Conservation (phyloP, 2,329 filamentous ascomycete genomes). For the Epichloe brachyelytri region DNA sequence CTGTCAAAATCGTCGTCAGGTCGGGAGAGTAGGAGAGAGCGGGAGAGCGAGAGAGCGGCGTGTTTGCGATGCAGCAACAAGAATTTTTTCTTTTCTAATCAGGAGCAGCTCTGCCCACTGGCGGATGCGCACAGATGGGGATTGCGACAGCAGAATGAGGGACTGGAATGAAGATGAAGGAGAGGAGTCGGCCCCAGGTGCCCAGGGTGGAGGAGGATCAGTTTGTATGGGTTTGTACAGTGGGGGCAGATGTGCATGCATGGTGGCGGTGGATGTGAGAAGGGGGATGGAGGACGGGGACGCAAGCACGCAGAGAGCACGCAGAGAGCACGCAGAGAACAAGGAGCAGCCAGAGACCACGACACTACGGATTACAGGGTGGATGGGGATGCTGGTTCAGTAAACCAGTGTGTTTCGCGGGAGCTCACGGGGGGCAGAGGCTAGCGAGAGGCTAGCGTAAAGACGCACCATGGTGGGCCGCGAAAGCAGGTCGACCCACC, state of each 20-base stretch:
- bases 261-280: conserved; percentile 1
- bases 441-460: not conserved
- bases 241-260: no score
- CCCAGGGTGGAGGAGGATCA: conserved; percentile 5
- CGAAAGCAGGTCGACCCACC: not conserved
- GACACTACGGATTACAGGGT: no score
- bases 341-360: not conserved
- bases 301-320: not conserved
- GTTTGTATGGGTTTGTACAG: conserved; percentile 5
- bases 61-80: not conserved
- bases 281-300: not conserved
- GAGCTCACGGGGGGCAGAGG: not conserved
- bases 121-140: conserved; percentile 11
- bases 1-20: conserved; percentile 3
- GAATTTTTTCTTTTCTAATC: not conserved
- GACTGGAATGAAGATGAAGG: conserved; percentile 18
- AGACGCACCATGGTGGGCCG: conserved; percentile 1
- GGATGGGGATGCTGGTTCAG: no score
- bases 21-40: not conserved
- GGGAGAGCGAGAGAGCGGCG: not conserved
- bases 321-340: not conserved
- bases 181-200: conserved; percentile 13
- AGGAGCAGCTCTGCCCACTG: conserved; percentile 4
- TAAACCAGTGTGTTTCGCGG: no score
- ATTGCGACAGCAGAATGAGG: conserved; percentile 16